Evolutionary conservation across 2,329 filamentous ascomycete genomes (phyloP).

Genomic region (Sarocladiaceae sp.): DNA sequence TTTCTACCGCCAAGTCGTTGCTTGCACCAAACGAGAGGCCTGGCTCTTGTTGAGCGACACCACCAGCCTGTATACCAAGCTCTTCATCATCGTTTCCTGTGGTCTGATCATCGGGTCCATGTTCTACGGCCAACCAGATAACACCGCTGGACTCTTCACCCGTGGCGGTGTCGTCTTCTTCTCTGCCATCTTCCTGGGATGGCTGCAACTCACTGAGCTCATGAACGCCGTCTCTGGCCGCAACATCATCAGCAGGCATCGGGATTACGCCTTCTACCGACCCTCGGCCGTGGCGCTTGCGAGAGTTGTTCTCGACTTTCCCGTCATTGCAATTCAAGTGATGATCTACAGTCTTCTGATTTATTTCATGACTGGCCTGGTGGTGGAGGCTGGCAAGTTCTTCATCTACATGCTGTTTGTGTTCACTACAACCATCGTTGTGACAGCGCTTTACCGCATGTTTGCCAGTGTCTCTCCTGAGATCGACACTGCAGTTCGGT

Average conservation of each 20-base stretch:
- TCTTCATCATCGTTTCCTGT: conserved; percentile 71
- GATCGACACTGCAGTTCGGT: conserved; percentile 56
- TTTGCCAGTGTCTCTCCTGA: conserved; percentile 51
- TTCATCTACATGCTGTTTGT: conserved; percentile 60
- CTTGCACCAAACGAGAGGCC: conserved; percentile 65
- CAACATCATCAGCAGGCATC: conserved; percentile 46
- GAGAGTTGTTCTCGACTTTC: conserved; percentile 50
- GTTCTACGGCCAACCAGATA: conserved; percentile 60
- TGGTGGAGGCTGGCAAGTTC: conserved; percentile 57
- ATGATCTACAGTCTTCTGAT: conserved; percentile 63
- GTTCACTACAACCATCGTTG: conserved; percentile 46
- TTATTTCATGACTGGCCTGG: conserved; percentile 71
- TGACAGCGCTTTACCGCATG: conserved; percentile 52
- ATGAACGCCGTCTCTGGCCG: conserved; percentile 71
- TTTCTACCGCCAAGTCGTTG: conserved; percentile 63
- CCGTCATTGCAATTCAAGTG: conserved; percentile 53
- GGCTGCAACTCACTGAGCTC: conserved; percentile 72
- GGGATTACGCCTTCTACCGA: conserved; percentile 44
- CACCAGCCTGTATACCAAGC: conserved; percentile 69
- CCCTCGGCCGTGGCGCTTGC: conserved; percentile 50
- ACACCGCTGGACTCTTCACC: conserved; percentile 58
- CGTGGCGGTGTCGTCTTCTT: conserved; percentile 42
- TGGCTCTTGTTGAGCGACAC: conserved; percentile 60
- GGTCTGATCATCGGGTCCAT: conserved; percentile 69
- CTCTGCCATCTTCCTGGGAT: conserved; percentile 42